Evolutionary conservation across 352 stramenopile species (phyloP), one percentile per base, ranked within the genome.

Genomic region (Globisporangium carolinianum): DNA sequence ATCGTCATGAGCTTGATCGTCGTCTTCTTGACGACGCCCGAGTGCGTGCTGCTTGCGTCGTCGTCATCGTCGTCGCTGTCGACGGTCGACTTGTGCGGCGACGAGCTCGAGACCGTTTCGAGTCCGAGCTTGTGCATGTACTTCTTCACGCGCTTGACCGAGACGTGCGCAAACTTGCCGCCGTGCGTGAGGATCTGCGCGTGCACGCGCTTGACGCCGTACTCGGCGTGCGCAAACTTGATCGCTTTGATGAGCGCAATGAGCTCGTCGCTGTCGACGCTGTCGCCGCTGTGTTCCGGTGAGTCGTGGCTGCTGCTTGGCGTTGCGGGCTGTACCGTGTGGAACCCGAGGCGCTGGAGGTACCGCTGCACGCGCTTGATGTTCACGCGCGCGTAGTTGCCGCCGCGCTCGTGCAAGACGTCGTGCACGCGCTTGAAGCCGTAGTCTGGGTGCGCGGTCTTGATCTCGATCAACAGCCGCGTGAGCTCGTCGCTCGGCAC

Each of bases 111-210:
- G 17, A 65, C 66, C 24, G 69, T 73, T 35, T 72, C 73, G 55
- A 93, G 71, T 5, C 81, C 83, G 52, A 95, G 63, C 59, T 91
- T 93, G 62, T 90, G 81, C 72, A 95, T 75, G 62, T 89, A 93
- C 52, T 88, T 89, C 67, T 87, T 89, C 24, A 95, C 81, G 48
- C 85, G 79, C 63, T 91, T 91, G 12, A 91, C 65, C 3, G 83
- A 80, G 46, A 95, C 83, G 53, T 68, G 75, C 49, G 63, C 66
- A 55, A 83, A 95, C 66, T 92, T 89, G 55, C 82, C 82, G 62
- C 83, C 83, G 63, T 95, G 85, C 9, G 75, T 77, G 35, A 77
- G 55, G 42, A 95, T 82, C 61, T 91, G 67, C 12, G 84, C 75
- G 69, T 93, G 80, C 55, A 91, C 73, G 57, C 84, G 83, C 79